Evolutionary conservation across 2,329 filamentous ascomycete species (phyloP), one percentile per base, ranked within the genome.

Genomic region (Fusarium abutilonis): DNA sequence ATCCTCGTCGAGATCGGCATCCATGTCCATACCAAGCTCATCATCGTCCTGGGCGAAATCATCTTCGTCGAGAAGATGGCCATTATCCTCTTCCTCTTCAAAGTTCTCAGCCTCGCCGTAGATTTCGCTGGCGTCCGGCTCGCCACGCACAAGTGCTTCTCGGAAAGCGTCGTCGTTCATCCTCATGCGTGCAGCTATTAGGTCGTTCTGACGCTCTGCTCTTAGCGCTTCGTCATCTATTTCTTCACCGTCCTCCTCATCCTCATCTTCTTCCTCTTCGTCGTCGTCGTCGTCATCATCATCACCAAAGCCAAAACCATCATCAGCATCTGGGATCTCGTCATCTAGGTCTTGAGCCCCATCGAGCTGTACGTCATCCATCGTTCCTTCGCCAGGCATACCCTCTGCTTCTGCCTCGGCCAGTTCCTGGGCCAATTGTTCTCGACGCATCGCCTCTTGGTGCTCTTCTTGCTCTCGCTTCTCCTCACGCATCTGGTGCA

Each of bases 401-500:
- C 73, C 72, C 29, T 62, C 73, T 28, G 63, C 83, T 67, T 86
- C 87, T 1, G 86, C 85, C 69, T 91, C 86, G 19, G 89, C 90
- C 39, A 96, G 82, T 72, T 96, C 92, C 70, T 90, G 83, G 53
- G 89, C 86, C 5, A 89, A 77, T 68, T 86, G 84, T 73, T 93
- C 90, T 28, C 90, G 82, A 19, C 89, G 82, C 74, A 92, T 79
- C 3, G 90, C 85, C 71, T 91, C 88, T 61, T 91, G 86, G 58
- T 93, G 91, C 76, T 99, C 95, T 73, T 94, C 89, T 52, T 91
- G 85, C 79, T 99, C 95, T 10, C 90, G 86, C 66, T 89, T 87
- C 79, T 99, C 95, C 77, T 99, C 95, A 38, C 90, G 89, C 78
- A 93, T 86, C 62, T 96, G 93, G 73, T 96, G 89, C 57, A 97